Percentiles rank a stretch among this genome's conserved stretches.
Evolutionary conservation across 2,329 filamentous ascomycete species (phyloP).

Genomic region (Erysiphe pulchra): DNA sequence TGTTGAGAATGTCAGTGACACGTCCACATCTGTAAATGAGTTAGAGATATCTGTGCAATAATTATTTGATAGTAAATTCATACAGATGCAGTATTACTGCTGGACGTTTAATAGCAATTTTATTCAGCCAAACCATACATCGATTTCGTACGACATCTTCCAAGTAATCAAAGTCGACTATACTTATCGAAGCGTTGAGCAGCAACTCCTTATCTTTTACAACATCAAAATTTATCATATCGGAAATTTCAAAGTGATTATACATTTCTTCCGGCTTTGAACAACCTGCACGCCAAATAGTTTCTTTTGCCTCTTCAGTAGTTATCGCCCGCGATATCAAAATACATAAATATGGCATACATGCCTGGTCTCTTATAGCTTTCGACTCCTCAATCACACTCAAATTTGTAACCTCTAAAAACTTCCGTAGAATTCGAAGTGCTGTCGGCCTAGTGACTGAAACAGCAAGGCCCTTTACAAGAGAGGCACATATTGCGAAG

Average conservation of each 20-base stretch:
- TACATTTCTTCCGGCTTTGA: slow-evolving; percentile 19
- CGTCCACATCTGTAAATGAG: slow-evolving; percentile 22
- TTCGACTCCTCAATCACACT: slow-evolving; percentile 7
- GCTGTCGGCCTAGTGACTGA: slow-evolving; percentile 31
- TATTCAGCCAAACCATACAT: slow-evolving; percentile 31
- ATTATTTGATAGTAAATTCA: slow-evolving; percentile 11
- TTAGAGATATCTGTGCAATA: slow-evolving; percentile 2
- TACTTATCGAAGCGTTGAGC: slow-evolving; percentile 33
- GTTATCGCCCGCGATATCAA: slow-evolving; percentile 29
- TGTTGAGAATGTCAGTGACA: slow-evolving; percentile 31
- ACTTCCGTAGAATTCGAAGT: slow-evolving; percentile 33
- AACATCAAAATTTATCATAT: slow-evolving; percentile 18
- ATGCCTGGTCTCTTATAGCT: slow-evolving; percentile 11
- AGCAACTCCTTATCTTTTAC: slow-evolving; percentile 36
- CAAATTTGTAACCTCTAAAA: slow-evolving; percentile 25
- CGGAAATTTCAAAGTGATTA: slow-evolving; percentile 16
- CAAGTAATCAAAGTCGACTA: slow-evolving; percentile 39
- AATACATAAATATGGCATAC: slow-evolving; percentile 29
- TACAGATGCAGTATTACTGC: slow-evolving; percentile 31
- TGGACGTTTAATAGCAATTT: slow-evolving; percentile 27
- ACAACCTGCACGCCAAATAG: slow-evolving; percentile 32
- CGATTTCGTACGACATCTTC: slow-evolving; percentile 36
- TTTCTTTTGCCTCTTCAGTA: slow-evolving; percentile 34
- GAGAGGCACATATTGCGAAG: slow-evolving; percentile 36
- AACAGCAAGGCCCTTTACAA: slow-evolving; percentile 38